Evolutionary conservation across 164 flowering plant species (phyloP), one percentile per base, ranked within the genome.

Genomic region (Vitis rupestris): DNA sequence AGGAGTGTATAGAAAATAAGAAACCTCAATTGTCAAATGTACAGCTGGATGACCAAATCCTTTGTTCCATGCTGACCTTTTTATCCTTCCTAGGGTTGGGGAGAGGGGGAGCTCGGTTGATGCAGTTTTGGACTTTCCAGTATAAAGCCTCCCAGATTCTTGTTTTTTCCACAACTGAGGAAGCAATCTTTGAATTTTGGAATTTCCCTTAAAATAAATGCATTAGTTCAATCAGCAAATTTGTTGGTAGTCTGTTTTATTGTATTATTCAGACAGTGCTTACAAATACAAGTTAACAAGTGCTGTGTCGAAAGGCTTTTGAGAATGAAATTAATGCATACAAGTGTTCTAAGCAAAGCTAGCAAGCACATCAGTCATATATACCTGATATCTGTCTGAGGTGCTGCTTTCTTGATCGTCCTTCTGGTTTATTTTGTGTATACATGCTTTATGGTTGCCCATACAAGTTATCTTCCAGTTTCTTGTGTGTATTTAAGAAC

Each of bases 11-110:
- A 59, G 61, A 50, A 50, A 58, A 65, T 53, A 69, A 15, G 29
- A 62, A 65, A 69, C 63, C 31, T 55, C 63, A 9, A 44, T 78
- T 71, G 69, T 64, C 63, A 74, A 79, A 70, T 86, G 92, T 86
- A 86, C 80, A 85, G 87, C 77, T 72, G 72, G 59, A 68, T 61
- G 61, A 75, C 72, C 63, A 63, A 61, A 52, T 67, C 16, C 76
- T 73, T 77, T 61, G 23, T 71, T 50, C 16, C 16, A 62, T 51
- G 74, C 76, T 67, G 76, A 74, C 71, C 48, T 69, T 48, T 37
- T 66, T 70, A 23, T 1, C 58, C 72, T 59, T 75, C 67, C 53
- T 52, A 47, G 50, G 55, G 53, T 70, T 65, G 37, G 29, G 50
- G 62, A 65, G 67, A 63, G 56, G 67, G 67, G 63, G 64, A 63